Evolutionary conservation across 1,284 basidiomycete genomes (phyloP).

Genomic region (Calocybe gambosa): DNA sequence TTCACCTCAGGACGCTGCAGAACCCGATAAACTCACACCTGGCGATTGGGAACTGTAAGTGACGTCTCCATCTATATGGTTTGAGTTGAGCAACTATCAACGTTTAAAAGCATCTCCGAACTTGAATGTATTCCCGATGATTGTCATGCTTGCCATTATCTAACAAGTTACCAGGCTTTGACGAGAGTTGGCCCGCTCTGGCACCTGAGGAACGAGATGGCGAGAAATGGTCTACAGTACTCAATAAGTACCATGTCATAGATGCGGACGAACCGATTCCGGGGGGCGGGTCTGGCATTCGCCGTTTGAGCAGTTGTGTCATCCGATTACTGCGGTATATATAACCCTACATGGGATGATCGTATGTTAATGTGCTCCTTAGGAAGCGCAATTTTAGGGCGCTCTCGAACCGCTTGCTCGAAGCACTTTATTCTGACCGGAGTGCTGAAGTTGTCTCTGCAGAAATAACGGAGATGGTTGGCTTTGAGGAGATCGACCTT

Average conservation of each 20-base stretch:
- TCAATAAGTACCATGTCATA: conserved; percentile 11
- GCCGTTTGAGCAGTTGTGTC: conserved; percentile 5
- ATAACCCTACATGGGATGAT: not conserved
- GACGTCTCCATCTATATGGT: conserved; percentile 1
- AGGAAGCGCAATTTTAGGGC: conserved; percentile 23
- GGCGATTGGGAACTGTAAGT: conserved; percentile 25
- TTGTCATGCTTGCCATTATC: not conserved
- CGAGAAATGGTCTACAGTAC: conserved; percentile 12
- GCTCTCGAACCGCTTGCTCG: conserved; percentile 24
- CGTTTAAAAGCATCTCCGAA: conserved; percentile 9
- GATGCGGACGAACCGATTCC: not conserved
- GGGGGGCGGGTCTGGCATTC: not conserved
- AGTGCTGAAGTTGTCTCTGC: conserved; percentile 69
- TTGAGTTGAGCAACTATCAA: conserved; percentile 5
- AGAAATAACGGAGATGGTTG: conserved; percentile 78
- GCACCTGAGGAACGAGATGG: conserved; percentile 6
- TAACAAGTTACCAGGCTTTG: not conserved
- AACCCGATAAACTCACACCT: conserved; percentile 18
- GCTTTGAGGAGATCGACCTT: conserved; percentile 79
- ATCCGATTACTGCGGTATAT: conserved; percentile 18
- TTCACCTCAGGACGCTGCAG: conserved; percentile 16
- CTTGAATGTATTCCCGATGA: conserved; percentile 7
- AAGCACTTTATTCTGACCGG: conserved; percentile 29
- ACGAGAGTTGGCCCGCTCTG: not conserved
- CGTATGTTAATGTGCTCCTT: not conserved